Base-by-base conservation (phyloP, 2,329 filamentous ascomycete species). In the Trichophyton simii region DNA sequence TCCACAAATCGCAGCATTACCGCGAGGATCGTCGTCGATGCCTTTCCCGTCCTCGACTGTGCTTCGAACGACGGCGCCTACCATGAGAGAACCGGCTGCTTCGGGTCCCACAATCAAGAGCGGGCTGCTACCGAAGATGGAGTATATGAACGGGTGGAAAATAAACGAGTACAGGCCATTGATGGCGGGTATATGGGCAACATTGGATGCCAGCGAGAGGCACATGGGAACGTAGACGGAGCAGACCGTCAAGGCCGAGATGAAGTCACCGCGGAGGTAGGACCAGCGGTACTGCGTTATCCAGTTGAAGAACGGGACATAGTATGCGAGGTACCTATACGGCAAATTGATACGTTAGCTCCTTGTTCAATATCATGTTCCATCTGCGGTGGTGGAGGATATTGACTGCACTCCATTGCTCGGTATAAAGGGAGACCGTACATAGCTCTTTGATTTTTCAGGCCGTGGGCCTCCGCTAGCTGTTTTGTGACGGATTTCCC, bases 161-260 rank as follows among this genome's bases (percentile, higher is more conserved):
- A 95, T 89, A 72, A 96, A 97, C 15, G 89, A 84, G 75, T 97
- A 99, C 2, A 99, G 81, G 0, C 94, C 94, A 70, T 96, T 92
- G 68, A 97, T 91, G 0, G 94, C 88, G 7, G 92, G 91, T 1
- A 96, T 85, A 71, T 97, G 94, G 4, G 88, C 91, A 48, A 99
- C 84, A 70, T 97, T 97, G 46, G 89, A 85, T 61, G 94, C 91
- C 65, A 95, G 87, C 0, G 94, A 97, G 13, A 99, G 82, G 0
- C 91, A 88, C 91, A 99, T 96, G 59, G 94, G 94, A 42, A 99
- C 87, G 73, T 99, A 99, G 77, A 99, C 94, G 28, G 91, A 96
- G n/a, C 92, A 89, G 78, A 99, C 87, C n/a, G 94, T 97, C 65
- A 97, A 73, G 57, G 92, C 91, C 7, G 92, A 87, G 13, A 95